These are phyloP conservation scores for Dipteronia dyeriana DNA, from an alignment of 345 rosid genomes.

Conservation along the genomic window DNA sequence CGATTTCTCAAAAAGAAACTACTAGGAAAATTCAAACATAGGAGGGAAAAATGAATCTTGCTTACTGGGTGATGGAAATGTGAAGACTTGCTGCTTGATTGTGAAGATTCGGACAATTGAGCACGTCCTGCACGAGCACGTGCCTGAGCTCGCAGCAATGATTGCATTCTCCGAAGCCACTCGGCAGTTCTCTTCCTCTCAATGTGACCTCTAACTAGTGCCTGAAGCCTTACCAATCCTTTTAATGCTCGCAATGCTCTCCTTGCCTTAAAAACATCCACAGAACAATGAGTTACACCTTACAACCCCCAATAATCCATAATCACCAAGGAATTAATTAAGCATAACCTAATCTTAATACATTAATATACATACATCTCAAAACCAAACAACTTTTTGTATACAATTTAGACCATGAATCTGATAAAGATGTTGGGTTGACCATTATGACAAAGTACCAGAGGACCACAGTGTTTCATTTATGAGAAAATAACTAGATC, in stretches of 20 bases:
- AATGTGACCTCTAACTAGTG: constrained; percentile 88
- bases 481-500: background rate
- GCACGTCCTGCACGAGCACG: constrained; percentile 65
- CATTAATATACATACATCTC: background rate
- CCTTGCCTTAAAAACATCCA: constrained; percentile 52
- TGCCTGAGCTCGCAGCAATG: constrained; percentile 72
- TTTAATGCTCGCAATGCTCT: constrained; percentile 89
- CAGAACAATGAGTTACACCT: background rate
- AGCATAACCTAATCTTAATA: background rate
- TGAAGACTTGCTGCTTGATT: constrained; percentile 71
- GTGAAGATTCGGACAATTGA: constrained; percentile 57
- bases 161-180: constrained; percentile 69
- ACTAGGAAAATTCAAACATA: no score
- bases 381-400: background rate
- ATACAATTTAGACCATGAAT: background rate
- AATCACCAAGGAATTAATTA: background rate
- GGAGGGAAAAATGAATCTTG: constrained; percentile 16
- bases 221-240: constrained; percentile 96
- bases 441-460: background rate
- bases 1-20: no score
- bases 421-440: constrained; percentile 4
- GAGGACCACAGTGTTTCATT: constrained; percentile 27
- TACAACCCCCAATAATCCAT: background rate
- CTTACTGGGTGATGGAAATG: constrained; percentile 66
- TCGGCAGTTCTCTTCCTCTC: constrained; percentile 66